Percentiles rank a stretch among this genome's conserved stretches.
Conservation (phyloP, 768 basidiomycete genomes). For the Collybia mongolica region DNA sequence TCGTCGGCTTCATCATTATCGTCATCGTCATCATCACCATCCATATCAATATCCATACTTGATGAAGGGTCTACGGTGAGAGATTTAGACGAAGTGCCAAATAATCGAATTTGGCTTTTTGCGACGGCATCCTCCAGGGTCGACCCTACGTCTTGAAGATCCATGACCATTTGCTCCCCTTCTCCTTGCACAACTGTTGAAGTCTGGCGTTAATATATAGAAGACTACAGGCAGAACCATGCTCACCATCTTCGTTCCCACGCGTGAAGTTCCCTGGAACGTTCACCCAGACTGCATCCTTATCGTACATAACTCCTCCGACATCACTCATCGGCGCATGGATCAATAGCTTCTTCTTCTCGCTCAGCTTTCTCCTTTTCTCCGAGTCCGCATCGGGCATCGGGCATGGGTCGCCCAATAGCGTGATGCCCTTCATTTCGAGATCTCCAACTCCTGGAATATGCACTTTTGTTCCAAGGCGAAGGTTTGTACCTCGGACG, state of each 20-base stretch:
- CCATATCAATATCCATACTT: conserved; percentile 27
- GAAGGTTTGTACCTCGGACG: conserved; percentile 84
- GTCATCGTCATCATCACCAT: conserved; percentile 28
- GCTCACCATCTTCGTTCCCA: conserved; percentile 63
- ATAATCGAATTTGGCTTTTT: conserved; percentile 77
- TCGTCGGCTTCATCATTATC: conserved; percentile 26
- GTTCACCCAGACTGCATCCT: conserved; percentile 97
- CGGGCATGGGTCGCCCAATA: conserved; percentile 93
- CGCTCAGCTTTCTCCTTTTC: conserved; percentile 88
- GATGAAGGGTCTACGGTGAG: conserved; percentile 49
- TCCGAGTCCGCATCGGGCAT: conserved; percentile 89
- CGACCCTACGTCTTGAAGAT: conserved; percentile 79
- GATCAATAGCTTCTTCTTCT: conserved; percentile 88
- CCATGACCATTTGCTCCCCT: conserved; percentile 97
- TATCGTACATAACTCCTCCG: conserved; percentile 95
- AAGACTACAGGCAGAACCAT: background rate
- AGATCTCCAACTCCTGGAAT: conserved; percentile 95
- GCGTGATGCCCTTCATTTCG: conserved; percentile 66
- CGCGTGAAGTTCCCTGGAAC: conserved; percentile 93
- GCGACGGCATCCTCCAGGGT: conserved; percentile 87
- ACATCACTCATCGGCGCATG: conserved; percentile 99
- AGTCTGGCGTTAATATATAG: background rate
- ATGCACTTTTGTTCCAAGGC: conserved; percentile 77
- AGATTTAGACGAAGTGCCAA: conserved; percentile 77
- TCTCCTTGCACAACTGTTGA: conserved; percentile 76